Conservation (phyloP, 1,139 yeast genomes). For the Geotrichum restrictum region DNA sequence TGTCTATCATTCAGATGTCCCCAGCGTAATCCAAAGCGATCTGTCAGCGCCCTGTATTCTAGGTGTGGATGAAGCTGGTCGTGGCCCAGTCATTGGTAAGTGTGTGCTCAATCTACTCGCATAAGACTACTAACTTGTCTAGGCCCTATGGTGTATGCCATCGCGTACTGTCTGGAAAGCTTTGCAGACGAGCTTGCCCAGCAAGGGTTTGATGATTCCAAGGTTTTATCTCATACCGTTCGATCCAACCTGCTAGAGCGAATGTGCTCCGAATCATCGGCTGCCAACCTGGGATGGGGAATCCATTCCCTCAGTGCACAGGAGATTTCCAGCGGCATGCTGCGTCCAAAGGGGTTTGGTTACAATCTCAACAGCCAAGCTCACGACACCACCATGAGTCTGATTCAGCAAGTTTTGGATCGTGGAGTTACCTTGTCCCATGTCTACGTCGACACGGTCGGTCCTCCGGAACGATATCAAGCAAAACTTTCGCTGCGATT, state of each 20-base stretch:
- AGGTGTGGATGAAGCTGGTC: conserved; percentile 97
- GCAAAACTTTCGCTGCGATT: conserved; percentile 64
- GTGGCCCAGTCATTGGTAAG: conserved; percentile 78
- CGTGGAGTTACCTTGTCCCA: conserved; percentile 62
- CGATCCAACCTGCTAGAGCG: conserved; percentile 58
- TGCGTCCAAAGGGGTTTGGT: conserved; percentile 53
- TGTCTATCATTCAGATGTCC: conserved; percentile 41
- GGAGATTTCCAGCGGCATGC: conserved; percentile 88
- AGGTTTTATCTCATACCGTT: conserved; percentile 69
- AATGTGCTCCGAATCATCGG: conserved; percentile 50
- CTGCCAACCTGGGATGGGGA: conserved; percentile 78
- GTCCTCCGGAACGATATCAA: conserved; percentile 85
- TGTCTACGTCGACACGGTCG: conserved; percentile 91
- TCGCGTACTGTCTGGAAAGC: conserved; percentile 64
- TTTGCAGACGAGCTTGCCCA: conserved; percentile 54
- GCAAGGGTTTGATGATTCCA: conserved; percentile 90
- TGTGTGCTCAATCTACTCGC: not conserved
- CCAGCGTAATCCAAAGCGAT: conserved; percentile 28
- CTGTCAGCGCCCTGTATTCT: conserved; percentile 46
- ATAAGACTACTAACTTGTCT: not conserved
- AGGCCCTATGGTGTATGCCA: conserved; percentile 93
- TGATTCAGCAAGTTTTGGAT: conserved; percentile 60
- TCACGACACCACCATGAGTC: conserved; percentile 82
- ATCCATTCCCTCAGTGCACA: conserved; percentile 79
- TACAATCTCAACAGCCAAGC: conserved; percentile 94